Base-by-base conservation (phyloP, 1,139 yeast species). In the Yamadazyma kanchanaburiensis region DNA sequence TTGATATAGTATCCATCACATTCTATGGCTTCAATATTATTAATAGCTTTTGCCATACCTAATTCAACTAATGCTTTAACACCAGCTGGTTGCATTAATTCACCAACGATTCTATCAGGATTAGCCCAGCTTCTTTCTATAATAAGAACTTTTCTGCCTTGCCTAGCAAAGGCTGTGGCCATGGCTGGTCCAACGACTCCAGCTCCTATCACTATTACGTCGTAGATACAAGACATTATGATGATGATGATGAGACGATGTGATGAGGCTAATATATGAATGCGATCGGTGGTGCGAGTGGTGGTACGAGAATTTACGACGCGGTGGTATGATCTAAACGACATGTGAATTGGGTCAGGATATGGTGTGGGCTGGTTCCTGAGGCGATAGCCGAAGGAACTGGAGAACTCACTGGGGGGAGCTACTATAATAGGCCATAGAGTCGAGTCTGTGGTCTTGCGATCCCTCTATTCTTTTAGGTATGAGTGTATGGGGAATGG, bases 21-120 rank as follows among this genome's bases (percentile, higher is more conserved):
- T 16, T 76, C 76, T 12, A 76, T 72, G 9, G 96, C 96, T 28
- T 80, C 91, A 34, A 91, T 91, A 37, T 76, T 76, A 47, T 87
- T 86, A 25, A 91, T 62, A 2, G 95, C 80, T 40, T 77, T 75
- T 16, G 74, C 73, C 84, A 91, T 77, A 4, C 96, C 97, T 20
- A 91, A 64, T 43, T 84, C 80, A 42, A 72, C 67, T 37, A 91
- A 66, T 1, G 96, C 94, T 51, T 82, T 76, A 21, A 89, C 64
- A 10, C 98, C 98, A 16, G 88, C 91, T 4, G 99, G 99, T 57
- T 91, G 99, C 71, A 91, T 71, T 48, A 91, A 70, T 56, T 91
- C 99, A 24, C 99, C 99, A 22, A 91, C 98, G 36, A 91, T 91
- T 45, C 98, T 74, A 56, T 91, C 96, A 1, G 98, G 98, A 54